Base-by-base conservation (phyloP, 2,329 filamentous ascomycete species). In the Venturia nashicola region DNA sequence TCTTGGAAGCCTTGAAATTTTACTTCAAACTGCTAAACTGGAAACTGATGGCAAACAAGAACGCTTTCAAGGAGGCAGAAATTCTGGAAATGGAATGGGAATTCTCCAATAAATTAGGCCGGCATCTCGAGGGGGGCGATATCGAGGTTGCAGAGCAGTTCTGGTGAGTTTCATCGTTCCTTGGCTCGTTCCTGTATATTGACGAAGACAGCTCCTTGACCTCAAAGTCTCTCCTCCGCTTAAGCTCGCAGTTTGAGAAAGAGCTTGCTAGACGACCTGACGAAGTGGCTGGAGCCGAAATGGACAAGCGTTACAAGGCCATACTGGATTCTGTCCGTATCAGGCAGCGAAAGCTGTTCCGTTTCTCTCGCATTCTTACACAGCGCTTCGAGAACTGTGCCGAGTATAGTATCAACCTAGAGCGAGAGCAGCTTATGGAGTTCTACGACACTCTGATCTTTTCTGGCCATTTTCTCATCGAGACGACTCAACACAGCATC, bases 11-110 rank as follows among this genome's bases (percentile, higher is more conserved):
- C 0, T 80, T 99, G 69, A 95, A 93, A 73, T 97, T 96, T 75
- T 99, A 99, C 76, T 99, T 99, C 82, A 94, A 93, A 74, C 92
- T 99, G 83, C 80, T 99, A 55, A 97, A 97, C 72, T 97, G 92
- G 91, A 97, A 97, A 75, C 80, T 99, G 62, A 92, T 89, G 69
- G 90, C 91, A 64, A 97, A 97, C 79, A 97, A 97, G 75, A 99
- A 97, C 76, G 97, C 92, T 0, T 99, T 99, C 82, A 97, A 97
- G 73, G 94, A 99, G 75, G 94, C 94, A 7, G 94, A 99, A 79
- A 88, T 99, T 67, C 78, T 99, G 59, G 95, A 97, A 72, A 91
- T 96, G 71, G 94, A 99, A 76, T 99, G 94, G 94, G 91, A 91
- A 65, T 97, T 97, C 71, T 95, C 90, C 62, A 97, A 97, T 71